phyloP scores from a whole-genome alignment of 2,329 filamentous ascomycete species.

The Conoideocrella luteorostrata region DNA sequence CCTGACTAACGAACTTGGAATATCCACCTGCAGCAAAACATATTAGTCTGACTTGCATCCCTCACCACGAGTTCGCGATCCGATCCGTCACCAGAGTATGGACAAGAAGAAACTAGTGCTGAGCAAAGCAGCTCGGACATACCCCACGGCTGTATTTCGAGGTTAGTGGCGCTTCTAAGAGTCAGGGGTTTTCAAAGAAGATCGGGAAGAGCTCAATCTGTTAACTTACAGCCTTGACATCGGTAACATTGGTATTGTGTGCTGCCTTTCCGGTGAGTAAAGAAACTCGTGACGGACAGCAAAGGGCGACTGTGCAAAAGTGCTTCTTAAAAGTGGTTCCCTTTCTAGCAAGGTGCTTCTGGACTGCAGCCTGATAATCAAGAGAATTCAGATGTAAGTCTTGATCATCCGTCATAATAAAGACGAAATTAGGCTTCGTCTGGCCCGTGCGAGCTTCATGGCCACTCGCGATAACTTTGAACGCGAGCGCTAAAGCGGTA shows the following conservation, averaged over 20 bases:
- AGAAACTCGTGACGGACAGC: slow-evolving; percentile 61
- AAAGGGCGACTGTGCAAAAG: slow-evolving; percentile 60
- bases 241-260: slow-evolving; percentile 66
- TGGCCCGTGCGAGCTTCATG: background rate
- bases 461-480: background rate
- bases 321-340: slow-evolving; percentile 57
- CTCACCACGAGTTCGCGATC: background rate
- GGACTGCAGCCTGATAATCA: slow-evolving; percentile 51
- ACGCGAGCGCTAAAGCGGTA: background rate
- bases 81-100: too few species aligned
- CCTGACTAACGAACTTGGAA: slow-evolving; percentile 58
- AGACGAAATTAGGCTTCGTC: slow-evolving; percentile 47
- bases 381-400: slow-evolving; percentile 56
- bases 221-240: slow-evolving; percentile 30
- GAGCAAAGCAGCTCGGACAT: too few species aligned
- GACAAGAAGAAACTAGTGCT: too few species aligned
- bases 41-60: background rate
- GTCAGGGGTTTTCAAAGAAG: background rate
- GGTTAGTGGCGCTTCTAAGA: too few species aligned
- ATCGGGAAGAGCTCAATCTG: background rate
- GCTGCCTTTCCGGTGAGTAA: slow-evolving; percentile 60
- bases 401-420: slow-evolving; percentile 64
- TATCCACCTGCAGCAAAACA: slow-evolving; percentile 34
- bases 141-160: slow-evolving; percentile 43
- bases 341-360: slow-evolving; percentile 48